A percentile compares a stretch with the other conserved stretches of the same genome.
Conservation (phyloP, 495 filamentous ascomycete genomes). For the Hyphodiscus hymeniophilus region DNA sequence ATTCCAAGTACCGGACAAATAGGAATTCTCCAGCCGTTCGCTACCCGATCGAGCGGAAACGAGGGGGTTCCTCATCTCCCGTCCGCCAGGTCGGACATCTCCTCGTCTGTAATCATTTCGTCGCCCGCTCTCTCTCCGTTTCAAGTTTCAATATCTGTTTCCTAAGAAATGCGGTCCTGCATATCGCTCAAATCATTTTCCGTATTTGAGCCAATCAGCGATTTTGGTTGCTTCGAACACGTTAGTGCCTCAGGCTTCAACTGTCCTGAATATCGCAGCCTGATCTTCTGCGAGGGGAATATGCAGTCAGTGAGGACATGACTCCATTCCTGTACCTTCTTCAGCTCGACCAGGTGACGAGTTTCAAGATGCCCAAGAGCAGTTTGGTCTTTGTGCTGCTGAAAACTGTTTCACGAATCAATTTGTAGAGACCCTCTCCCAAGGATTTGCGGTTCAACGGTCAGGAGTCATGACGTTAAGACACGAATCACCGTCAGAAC, state of each 20-base stretch:
- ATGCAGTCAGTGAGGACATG: constrained; percentile 12
- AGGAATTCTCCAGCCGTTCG: background rate
- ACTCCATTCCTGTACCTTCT: constrained; percentile 14
- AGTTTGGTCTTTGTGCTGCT: too few relatives aligned
- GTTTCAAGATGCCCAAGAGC: too few relatives aligned
- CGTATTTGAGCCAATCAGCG: constrained; percentile 18
- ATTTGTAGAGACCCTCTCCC: background rate
- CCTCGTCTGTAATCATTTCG: too few relatives aligned
- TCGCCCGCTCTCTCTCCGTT: too few relatives aligned
- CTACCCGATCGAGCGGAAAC: constrained; percentile 3
- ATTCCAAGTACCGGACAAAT: constrained; percentile 19
- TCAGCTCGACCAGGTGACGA: constrained; percentile 14
- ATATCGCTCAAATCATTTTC: background rate
- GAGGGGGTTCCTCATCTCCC: too few relatives aligned
- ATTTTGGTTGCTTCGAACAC: background rate
- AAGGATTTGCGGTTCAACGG: background rate
- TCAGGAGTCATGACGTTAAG: background rate
- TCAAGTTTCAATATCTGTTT: too few relatives aligned
- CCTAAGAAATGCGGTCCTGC: background rate
- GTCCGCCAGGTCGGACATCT: too few relatives aligned
- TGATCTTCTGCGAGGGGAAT: background rate
- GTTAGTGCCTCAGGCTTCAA: background rate
- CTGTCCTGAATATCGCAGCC: background rate
- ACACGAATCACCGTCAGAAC: too few relatives aligned
- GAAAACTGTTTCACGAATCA: background rate